Evolutionary conservation across 2,329 filamentous ascomycete species (phyloP).

Genomic region (Cladosporium sp.): DNA sequence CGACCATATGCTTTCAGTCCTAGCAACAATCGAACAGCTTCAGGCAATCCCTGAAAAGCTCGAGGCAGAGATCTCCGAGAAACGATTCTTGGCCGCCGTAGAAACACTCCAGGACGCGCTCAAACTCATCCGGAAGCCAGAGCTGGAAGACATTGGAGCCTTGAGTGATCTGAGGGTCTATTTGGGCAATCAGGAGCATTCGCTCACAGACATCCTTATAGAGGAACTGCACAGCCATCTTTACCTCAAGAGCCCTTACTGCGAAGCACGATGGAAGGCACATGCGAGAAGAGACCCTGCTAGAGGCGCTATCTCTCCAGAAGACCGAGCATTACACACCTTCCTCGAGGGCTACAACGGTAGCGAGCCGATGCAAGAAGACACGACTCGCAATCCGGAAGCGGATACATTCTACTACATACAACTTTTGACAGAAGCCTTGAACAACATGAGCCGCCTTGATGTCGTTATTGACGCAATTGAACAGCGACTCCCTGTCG

Average conservation of each 20-base stretch:
- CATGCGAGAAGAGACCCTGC: slow-evolving; percentile 56
- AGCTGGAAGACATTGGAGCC: slow-evolving; percentile 87
- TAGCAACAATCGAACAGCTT: slow-evolving; percentile 71
- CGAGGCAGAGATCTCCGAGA: slow-evolving; percentile 92
- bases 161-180: slow-evolving; percentile 82
- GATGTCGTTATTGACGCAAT: slow-evolving; percentile 85
- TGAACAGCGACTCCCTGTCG: slow-evolving; percentile 88
- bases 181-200: slow-evolving; percentile 86
- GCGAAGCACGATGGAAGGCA: slow-evolving; percentile 89
- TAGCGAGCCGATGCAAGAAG: slow-evolving; percentile 64
- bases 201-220: slow-evolving; percentile 90
- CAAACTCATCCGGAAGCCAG: slow-evolving; percentile 76
- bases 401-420: slow-evolving; percentile 95
- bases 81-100: slow-evolving; percentile 88
- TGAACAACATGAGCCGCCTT: slow-evolving; percentile 84
- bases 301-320: slow-evolving; percentile 32
- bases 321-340: slow-evolving; percentile 52
- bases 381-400: slow-evolving; percentile 89
- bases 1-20: slow-evolving; percentile 78
- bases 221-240: slow-evolving; percentile 96
- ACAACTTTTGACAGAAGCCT: slow-evolving; percentile 75
- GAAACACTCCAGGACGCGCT: slow-evolving; percentile 86
- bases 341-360: slow-evolving; percentile 57
- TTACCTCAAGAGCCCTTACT: slow-evolving; percentile 96
- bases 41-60: slow-evolving; percentile 86